Conservation (phyloP, 768 basidiomycete genomes). For the Cubamyces sp. region DNA sequence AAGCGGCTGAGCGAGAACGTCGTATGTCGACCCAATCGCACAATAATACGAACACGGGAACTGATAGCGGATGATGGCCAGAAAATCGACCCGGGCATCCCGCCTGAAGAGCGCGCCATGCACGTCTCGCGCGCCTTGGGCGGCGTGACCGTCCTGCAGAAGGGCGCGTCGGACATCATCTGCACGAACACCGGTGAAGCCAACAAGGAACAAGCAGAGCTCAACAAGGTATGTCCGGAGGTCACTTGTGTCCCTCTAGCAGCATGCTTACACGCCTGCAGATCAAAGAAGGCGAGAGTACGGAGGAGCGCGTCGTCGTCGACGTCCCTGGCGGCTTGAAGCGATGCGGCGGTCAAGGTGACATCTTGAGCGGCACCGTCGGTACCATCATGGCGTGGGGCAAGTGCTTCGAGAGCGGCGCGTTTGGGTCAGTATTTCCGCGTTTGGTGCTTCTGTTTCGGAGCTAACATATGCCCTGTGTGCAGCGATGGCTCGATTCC, state of each 20-base stretch:
- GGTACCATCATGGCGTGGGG: conserved; percentile 96
- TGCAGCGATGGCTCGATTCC: conserved; percentile 57
- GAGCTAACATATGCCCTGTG: neutral
- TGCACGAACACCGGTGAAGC: conserved; percentile 72
- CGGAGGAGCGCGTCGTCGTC: conserved; percentile 63
- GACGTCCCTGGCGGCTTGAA: conserved; percentile 82
- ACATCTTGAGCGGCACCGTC: conserved; percentile 86
- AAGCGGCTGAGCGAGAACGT: conserved; percentile 76
- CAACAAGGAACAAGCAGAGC: conserved; percentile 46
- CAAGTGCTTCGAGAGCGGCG: conserved; percentile 86
- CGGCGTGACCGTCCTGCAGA: conserved; percentile 89
- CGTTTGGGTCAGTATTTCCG: conserved; percentile 60
- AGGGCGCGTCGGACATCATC: conserved; percentile 83
- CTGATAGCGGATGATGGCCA: conserved; percentile 13
- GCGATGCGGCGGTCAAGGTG: conserved; percentile 95
- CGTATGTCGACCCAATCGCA: conserved; percentile 51
- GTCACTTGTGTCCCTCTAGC: no score
- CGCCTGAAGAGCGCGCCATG: conserved; percentile 60
- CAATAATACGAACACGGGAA: neutral
- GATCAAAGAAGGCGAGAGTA: conserved; percentile 31
- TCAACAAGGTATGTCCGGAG: conserved; percentile 25
- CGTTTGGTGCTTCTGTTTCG: neutral
- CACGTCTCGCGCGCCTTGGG: conserved; percentile 76
- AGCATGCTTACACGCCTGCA: neutral
- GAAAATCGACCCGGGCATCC: conserved; percentile 57